Evolutionary conservation across 2,329 filamentous ascomycete genomes (phyloP), one percentile per base, ranked within the genome.

Genomic region (Chrysosporium keratinophilum): DNA sequence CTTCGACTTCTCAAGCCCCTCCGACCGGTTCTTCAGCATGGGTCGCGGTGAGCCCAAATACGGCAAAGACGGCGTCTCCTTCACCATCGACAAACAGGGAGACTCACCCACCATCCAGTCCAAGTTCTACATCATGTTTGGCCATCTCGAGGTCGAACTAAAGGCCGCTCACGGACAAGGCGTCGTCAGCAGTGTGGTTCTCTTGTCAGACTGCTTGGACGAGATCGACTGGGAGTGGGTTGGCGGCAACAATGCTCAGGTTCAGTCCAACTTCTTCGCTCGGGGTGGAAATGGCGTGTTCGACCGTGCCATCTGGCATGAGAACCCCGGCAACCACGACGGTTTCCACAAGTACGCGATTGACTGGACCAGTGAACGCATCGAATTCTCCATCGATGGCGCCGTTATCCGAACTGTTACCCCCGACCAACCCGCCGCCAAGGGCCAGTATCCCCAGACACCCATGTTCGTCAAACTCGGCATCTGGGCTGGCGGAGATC

Each of bases 101-200:
- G 88, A 98, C 66, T 81, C 88, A 2, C 93, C 93, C 0, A 85
- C 91, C 68, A 80, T 98, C 57, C 79, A 79, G 59, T 95, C 89
- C 57, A 81, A 93, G 64, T 97, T 95, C 80, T 97, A 96, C 77
- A 95, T 98, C 74, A 97, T 98, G 93, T 98, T 96, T 68, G 93
- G 93, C 61, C 86, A 84, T 59, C 87, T 96, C 65, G 86, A 95
- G 60, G 81, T 90, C 61, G 84, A 81, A 33, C 78, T 96, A 75
- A 90, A 91, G 71, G 83, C 88, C 23, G 89, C 93, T 9, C 84
- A 89, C 0, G 93, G 93, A 6, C 83, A 81, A 9, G 93, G 93
- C 56, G 96, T 98, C 63, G 90, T 98, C 60, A 95, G 88, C 69
- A 93, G 88, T 44, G 79, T 93, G 11, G 88, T 98, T 7, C 75